phyloP scores from a whole-genome alignment of 2,329 filamentous ascomycete species.

The Xylariaceae sp. region DNA sequence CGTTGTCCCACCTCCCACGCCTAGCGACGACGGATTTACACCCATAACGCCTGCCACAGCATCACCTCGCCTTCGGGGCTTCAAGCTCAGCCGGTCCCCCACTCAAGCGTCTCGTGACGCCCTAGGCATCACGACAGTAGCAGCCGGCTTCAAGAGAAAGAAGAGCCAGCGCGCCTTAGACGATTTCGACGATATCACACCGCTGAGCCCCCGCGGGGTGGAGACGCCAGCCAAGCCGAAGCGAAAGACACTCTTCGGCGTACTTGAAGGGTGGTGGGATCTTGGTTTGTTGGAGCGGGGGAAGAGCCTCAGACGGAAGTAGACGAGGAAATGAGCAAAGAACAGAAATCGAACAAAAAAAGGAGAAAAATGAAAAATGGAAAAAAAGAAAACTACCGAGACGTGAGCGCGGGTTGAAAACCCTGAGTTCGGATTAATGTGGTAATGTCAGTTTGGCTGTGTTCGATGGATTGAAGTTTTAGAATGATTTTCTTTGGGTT shows the following conservation, averaged over 20 bases:
- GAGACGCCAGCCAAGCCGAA: slow-evolving; percentile 29
- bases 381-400: too few relatives aligned
- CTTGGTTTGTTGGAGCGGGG: slow-evolving; percentile 43
- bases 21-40: slow-evolving; percentile 27
- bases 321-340: too few relatives aligned
- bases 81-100: slow-evolving; percentile 16
- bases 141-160: slow-evolving; percentile 16
- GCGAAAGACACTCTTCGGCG: slow-evolving; percentile 45
- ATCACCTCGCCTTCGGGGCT: slow-evolving; percentile 18
- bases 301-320: slow-evolving; percentile 31
- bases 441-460: too few relatives aligned
- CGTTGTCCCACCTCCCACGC: slow-evolving; percentile 20
- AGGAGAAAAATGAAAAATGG: too few relatives aligned
- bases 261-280: slow-evolving; percentile 54
- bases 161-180: slow-evolving; percentile 19
- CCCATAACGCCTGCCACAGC: slow-evolving; percentile 24
- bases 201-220: slow-evolving; percentile 21
- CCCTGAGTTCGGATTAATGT: too few relatives aligned
- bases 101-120: slow-evolving; percentile 27
- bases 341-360: too few relatives aligned
- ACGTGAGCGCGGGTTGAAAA: too few relatives aligned
- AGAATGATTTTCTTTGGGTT: too few relatives aligned
- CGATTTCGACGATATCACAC: slow-evolving; percentile 23
- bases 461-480: too few relatives aligned
- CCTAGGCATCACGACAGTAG: slow-evolving; percentile 29